Evolutionary conservation across 2,329 filamentous ascomycete genomes (phyloP), one percentile per base, ranked within the genome.

Genomic region (Chaetomium olivaceum): DNA sequence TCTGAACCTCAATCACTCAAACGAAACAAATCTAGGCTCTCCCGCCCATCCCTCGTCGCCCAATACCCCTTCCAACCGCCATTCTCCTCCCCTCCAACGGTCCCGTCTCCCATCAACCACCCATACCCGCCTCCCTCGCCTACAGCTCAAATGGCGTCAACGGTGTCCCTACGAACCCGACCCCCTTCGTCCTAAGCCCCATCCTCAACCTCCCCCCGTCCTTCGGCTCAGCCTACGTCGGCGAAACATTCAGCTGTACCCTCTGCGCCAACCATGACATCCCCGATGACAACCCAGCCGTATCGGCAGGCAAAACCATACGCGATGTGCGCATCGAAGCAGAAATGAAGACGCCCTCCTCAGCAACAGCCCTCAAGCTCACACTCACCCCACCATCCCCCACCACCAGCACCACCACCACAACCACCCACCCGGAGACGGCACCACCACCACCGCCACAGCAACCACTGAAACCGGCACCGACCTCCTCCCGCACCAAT

Each of bases 211-310:
- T 98, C 1, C 94, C 95, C 11, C 89, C 93, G 19, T 90, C 92
- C 0, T 98, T 99, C 76, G 94, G 93, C 54, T 94, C 92, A 14
- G 93, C 94, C 9, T 97, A 97, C 76, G 94, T 98, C 23, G 95
- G 95, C 72, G 93, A 98, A 80, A 92, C 90, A 0, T 98, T 99
- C 79, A 89, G 90, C 69, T 99, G 95, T 79, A 97, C 94, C 1
- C 84, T 98, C 25, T 97, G 93, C 79, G 93, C 91, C n/a, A 97
- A 97, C 81, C 94, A 97, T 76, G 94, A 98, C 79, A 67, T 80
- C 79, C 55, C 73, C 25, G 36, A 64, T 50, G 36, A 52, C 33
- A 50, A n/a, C 25, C 33, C 50, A 7, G 27, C 21, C 43, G n/a
- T 54, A 3, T n/a, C 51, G 2, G 48, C 51, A 19, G 68, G 75